These are phyloP conservation scores for Penicillium sp. DNA, from an alignment of 2,329 filamentous ascomycete species.

Conservation along the genomic window DNA sequence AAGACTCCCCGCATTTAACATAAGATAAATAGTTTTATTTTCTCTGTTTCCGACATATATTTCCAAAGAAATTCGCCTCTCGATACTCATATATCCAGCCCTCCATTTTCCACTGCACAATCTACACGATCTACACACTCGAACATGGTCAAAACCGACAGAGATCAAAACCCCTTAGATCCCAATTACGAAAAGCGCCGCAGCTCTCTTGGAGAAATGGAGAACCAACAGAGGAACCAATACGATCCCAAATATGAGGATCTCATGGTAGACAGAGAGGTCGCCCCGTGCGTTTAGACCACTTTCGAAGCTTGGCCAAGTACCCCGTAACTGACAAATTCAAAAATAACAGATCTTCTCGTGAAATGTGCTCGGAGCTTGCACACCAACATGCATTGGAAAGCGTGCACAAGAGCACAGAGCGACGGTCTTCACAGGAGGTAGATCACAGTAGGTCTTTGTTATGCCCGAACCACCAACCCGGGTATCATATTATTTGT, in stretches of 20 bases:
- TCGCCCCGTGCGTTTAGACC: conserved; percentile 18
- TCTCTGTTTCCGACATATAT: neutral
- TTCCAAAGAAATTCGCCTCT: neutral
- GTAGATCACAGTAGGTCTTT: conserved; percentile 12
- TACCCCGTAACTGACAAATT: neutral
- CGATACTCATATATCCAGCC: neutral
- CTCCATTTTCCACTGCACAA: neutral
- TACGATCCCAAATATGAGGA: conserved; percentile 7
- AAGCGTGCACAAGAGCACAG: conserved; percentile 16
- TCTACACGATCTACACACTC: neutral
- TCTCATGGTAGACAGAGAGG: conserved; percentile 13
- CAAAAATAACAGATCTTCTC: conserved; percentile 13
- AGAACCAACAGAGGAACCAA: neutral
- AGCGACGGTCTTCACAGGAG: conserved; percentile 13
- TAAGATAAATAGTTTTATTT: neutral
- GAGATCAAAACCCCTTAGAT: conserved; percentile 19
- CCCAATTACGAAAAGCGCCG: conserved; percentile 16
- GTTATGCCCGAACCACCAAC: neutral
- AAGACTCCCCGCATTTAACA: conserved; percentile 14
- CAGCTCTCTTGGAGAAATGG: conserved; percentile 8
- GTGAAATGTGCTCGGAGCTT: conserved; percentile 19
- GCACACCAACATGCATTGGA: conserved; percentile 23
- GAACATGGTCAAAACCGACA: conserved; percentile 18
- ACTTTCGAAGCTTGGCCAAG: too few species aligned
- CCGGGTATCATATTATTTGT: neutral